phyloP scores from a whole-genome alignment of 1,139 yeast species.

The Suhomyces taliae region DNA sequence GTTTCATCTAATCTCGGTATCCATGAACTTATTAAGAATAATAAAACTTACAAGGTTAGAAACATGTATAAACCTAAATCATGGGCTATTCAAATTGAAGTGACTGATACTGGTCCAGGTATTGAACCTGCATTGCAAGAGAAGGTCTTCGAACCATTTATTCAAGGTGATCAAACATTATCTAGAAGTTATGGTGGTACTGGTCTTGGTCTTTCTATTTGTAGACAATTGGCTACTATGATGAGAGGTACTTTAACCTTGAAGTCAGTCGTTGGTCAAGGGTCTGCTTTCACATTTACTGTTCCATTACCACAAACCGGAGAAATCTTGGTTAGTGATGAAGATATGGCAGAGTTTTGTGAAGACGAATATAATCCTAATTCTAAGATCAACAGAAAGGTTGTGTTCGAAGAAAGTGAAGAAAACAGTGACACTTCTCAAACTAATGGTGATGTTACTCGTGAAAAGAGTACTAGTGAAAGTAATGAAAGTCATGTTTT shows the following conservation, averaged over 20 bases:
- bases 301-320: constrained; percentile 77
- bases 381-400: constrained; percentile 37
- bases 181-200: constrained; percentile 94
- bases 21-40: constrained; percentile 26
- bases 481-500: not conserved
- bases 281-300: constrained; percentile 77
- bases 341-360: constrained; percentile 41
- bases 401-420: constrained; percentile 26
- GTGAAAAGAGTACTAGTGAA: not conserved
- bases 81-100: constrained; percentile 73
- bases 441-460: not conserved
- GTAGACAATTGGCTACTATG: constrained; percentile 85
- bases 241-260: constrained; percentile 82
- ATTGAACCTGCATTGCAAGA: constrained; percentile 77
- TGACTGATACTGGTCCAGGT: constrained; percentile 91
- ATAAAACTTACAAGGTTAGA: constrained; percentile 36
- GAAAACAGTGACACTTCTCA: constrained; percentile 3
- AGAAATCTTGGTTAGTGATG: constrained; percentile 47
- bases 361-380: constrained; percentile 47
- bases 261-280: constrained; percentile 68
- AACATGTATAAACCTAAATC: constrained; percentile 41
- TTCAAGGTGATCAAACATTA: constrained; percentile 93
- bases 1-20: constrained; percentile 1
- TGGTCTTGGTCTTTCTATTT: constrained; percentile 90
- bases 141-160: constrained; percentile 91